Evolutionary conservation across 2,329 filamentous ascomycete genomes (phyloP).

Genomic region (Epichloe hybrida): DNA sequence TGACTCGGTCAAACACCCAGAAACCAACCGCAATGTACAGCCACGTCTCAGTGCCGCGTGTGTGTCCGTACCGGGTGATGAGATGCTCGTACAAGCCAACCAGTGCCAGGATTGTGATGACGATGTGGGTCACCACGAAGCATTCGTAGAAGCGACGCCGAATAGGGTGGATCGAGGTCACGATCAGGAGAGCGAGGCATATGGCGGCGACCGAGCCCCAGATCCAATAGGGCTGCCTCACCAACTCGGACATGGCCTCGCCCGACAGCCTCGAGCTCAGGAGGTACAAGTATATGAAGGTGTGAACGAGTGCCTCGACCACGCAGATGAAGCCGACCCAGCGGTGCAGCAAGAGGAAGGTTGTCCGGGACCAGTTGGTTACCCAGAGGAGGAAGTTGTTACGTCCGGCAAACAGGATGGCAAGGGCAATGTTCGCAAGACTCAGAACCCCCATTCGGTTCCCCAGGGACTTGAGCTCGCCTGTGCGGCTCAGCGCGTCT

Average conservation of each 20-base stretch:
- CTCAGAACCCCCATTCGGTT: slow-evolving; percentile 25
- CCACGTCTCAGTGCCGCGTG: slow-evolving; percentile 26
- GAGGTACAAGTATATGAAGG: slow-evolving; percentile 17
- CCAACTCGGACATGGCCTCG: background rate
- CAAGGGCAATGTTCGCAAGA: slow-evolving; percentile 19
- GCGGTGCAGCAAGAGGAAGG: slow-evolving; percentile 23
- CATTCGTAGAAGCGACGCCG: slow-evolving; percentile 19
- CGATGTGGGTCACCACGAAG: slow-evolving; percentile 20
- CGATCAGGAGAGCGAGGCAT: slow-evolving; percentile 13
- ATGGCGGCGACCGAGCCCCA: slow-evolving; percentile 21
- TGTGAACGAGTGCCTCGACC: slow-evolving; percentile 56
- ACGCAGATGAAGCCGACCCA: slow-evolving; percentile 52
- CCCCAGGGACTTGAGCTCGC: background rate
- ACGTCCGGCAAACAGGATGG: slow-evolving; percentile 21
- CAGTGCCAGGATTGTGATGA: slow-evolving; percentile 19
- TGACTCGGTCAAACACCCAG: slow-evolving; percentile 18
- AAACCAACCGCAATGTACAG: slow-evolving; percentile 18
- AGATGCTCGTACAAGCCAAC: slow-evolving; percentile 23
- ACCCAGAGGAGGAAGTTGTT: slow-evolving; percentile 23
- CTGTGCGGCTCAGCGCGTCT: background rate
- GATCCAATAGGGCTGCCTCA: slow-evolving; percentile 19
- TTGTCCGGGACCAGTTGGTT: slow-evolving; percentile 23
- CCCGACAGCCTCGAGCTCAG: slow-evolving; percentile 7
- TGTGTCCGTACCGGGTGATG: slow-evolving; percentile 19
- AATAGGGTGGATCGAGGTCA: slow-evolving; percentile 14